Percentiles rank a stretch among this genome's conserved stretches.
These are phyloP conservation scores for Ceratocystis cacaofunesta DNA, from an alignment of 2,329 filamentous ascomycete genomes.

Conservation along the genomic window DNA sequence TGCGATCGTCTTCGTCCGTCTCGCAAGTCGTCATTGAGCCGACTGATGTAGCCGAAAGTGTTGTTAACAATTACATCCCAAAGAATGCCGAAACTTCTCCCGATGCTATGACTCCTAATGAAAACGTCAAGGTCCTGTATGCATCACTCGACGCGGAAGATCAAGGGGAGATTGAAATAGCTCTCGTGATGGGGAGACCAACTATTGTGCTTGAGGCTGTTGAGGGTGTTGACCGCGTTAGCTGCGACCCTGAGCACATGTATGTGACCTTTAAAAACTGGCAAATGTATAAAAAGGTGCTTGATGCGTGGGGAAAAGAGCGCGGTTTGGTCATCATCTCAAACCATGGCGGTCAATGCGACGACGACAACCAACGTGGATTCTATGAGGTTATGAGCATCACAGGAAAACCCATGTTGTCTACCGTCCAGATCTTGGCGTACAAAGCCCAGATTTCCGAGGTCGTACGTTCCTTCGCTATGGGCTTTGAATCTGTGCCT, in stretches of 20 bases:
- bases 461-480: constrained; percentile 20
- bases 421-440: constrained; percentile 24
- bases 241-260: constrained; percentile 17
- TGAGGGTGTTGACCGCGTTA: constrained; percentile 17
- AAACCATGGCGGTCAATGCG: constrained; percentile 29
- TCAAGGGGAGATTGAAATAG: constrained; percentile 20
- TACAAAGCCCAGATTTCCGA: constrained; percentile 23
- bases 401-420: constrained; percentile 20
- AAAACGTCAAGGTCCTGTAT: constrained; percentile 13
- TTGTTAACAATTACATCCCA: constrained; percentile 19
- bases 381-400: constrained; percentile 26
- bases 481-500: constrained; percentile 22
- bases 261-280: constrained; percentile 18
- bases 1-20: background rate
- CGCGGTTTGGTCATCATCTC: constrained; percentile 28
- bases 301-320: constrained; percentile 17
- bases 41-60: background rate
- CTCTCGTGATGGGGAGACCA: constrained; percentile 18
- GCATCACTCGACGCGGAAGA: constrained; percentile 17
- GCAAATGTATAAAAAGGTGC: constrained; percentile 18
- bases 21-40: constrained; percentile 1
- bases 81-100: constrained; percentile 17
- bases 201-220: constrained; percentile 20
- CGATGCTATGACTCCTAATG: background rate
- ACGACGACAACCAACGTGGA: constrained; percentile 22